Evolutionary conservation across 2,329 filamentous ascomycete genomes (phyloP).

Genomic region (Triangularia verruculosa): DNA sequence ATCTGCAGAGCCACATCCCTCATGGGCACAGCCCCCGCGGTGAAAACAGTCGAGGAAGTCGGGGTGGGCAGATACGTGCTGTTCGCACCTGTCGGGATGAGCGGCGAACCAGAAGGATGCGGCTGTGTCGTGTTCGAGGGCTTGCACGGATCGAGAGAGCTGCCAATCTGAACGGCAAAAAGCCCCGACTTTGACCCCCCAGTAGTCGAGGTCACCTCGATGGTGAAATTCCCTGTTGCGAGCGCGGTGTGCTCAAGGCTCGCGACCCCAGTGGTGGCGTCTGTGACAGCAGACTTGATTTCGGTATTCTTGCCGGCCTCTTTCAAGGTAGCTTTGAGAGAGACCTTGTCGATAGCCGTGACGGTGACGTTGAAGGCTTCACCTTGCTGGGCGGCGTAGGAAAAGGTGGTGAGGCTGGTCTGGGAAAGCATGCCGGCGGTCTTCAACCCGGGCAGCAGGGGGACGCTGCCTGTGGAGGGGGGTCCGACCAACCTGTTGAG

Average conservation of each 20-base stretch:
- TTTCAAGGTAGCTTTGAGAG: background rate
- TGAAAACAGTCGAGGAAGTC: background rate
- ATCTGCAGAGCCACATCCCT: background rate
- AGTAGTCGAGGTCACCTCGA: background rate
- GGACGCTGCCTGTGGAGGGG: background rate
- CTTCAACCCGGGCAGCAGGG: background rate
- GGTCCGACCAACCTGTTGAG: constrained; percentile 1
- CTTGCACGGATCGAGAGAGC: constrained; percentile 2
- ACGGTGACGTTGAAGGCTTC: constrained; percentile 6
- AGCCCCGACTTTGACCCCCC: background rate
- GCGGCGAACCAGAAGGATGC: background rate
- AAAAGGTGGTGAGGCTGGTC: constrained; percentile 1
- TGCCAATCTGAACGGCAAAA: background rate
- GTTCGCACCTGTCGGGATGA: background rate
- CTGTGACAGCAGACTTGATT: constrained; percentile 1
- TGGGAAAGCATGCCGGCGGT: constrained; percentile 1
- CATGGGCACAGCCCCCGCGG: background rate
- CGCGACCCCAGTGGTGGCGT: background rate
- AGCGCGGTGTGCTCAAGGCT: background rate
- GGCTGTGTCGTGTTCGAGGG: background rate
- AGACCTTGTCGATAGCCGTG: background rate
- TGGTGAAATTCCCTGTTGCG: background rate
- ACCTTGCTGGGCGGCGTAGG: background rate
- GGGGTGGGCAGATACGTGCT: background rate
- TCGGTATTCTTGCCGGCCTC: background rate